Base-by-base conservation (phyloP, 176 grass and related monocot genomes). In the Carex pumila region DNA sequence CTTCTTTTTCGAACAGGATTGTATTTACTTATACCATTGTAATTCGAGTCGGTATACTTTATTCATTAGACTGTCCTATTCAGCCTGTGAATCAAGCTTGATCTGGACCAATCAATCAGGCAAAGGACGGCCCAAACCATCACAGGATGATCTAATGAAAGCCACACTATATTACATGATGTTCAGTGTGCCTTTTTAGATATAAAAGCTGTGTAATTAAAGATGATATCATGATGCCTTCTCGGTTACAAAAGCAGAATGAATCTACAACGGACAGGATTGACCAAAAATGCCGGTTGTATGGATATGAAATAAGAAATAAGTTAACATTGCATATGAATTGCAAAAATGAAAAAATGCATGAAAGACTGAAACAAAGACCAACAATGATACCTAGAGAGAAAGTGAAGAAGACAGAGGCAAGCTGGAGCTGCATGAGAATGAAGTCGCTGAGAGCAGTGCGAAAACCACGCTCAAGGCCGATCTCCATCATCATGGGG, bases 401-500 rank as follows among this genome's bases (percentile, higher is more conserved):
- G 80, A 99, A 99, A 55, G 96, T 95, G 88, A 99, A 99, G 89
- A 99, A 99, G 70, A 99, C 96, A 49, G 96, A 99, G 29, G 96
- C 96, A 67, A 99, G 76, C 63, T 99, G 96, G 55, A 99, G 90
- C 64, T 99, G 96, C 96, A 99, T 99, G 14, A 99, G 91, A 71
- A 99, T 89, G 56, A 99, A 99, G 68, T 99, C 96, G 62, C 91
- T 99, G 52, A 99, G 85, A 73, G 96, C 96, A 11, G 91, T 99
- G 74, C 95, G 94, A 85, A 98, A 98, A 77, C 95, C 95, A 74
- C 92, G 94, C 81, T 98, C 95, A 59, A 98, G 76, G 49, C 95
- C 95, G 17, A 94, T 98, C 71, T 98, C 95, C 95, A 98, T 98
- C 95, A 98, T 93, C 95, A 98, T 98, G 58, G 95, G 95, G 9